Evolutionary conservation across 306 rosid genomes (phyloP), one percentile per base, ranked within the genome.

Genomic region (Cajanus cajan): DNA sequence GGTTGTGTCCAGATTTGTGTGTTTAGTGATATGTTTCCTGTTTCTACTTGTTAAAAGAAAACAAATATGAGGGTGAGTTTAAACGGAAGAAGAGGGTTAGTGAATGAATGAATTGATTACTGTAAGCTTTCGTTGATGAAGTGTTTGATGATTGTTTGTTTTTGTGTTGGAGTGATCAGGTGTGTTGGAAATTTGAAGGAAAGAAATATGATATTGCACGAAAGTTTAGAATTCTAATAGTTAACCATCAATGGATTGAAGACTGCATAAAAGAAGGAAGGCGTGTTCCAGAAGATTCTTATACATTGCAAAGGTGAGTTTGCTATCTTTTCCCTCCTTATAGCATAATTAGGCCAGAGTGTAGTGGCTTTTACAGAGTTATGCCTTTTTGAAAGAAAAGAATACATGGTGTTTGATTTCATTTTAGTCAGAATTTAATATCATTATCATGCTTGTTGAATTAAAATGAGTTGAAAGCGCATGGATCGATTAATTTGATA

Each of bases 241-340:
- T 92, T 7, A 95, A 91, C 88, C 98, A 92, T 64, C 85, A 82
- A 18, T 95, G 98, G 98, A 47, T 95, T 74, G 98, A 91, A 84
- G 98, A 92, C 13, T 95, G 97, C 79, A 72, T 95, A 40, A 88
- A 74, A 84, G 93, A 85, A 76, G 86, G 93, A 78, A 87, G 68
- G 86, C 89, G 90, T 67, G 89, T 95, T 34, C 89, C 90, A 3
- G 96, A 88, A 86, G 86, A 77, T 77, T 78, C 96, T 63, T 95
- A 92, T 73, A 78, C 64, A 10, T 63, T 73, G 73, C 87, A 78
- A 86, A 87, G 98, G 98, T 95, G 78, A 77, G 4, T 19, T 64
- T 57, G 25, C 21, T 55, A 18, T 25, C 4, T 61, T 47, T 52
- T 0, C 9, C 54, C 2, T 41, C 7, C 18, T 67, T 19, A 41